Base-by-base conservation (phyloP, 805 yeast species). In the Yamadazyma kitorensis region DNA sequence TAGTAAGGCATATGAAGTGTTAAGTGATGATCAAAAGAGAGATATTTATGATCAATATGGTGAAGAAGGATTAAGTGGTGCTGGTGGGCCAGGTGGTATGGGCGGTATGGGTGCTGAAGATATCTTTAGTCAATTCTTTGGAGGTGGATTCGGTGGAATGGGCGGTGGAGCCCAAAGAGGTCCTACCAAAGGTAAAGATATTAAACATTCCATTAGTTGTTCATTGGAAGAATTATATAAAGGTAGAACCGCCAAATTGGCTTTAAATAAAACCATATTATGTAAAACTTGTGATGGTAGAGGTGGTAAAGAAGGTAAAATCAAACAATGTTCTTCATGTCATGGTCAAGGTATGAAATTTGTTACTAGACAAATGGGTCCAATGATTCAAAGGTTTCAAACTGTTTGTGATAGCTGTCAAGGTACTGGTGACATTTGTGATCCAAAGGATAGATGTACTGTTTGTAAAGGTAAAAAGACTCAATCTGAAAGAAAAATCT, bases 331-430 rank as follows among this genome's bases (percentile, higher is more conserved):
- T 80, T 47, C 79, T 33, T 60, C 78, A 24, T 93, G 99, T 80
- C 76, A 78, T 56, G 99, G 99, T 64, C 74, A 76, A 52, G 99
- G 99, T 76, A 67, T 82, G 62, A 86, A 78, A 64, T 82, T 91
- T 47, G 83, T 88, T 48, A 86, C 96, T 34, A 85, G 95, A 72
- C 98, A 93, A 68, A 89, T 93, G 96, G 99, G 99, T 51, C 96
- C 96, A 48, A 87, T 93, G 89, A 85, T 93, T 55, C 99, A 93
- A 72, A 85, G 96, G 74, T 86, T 86, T 79, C 98, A 93, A 71
- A 80, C 94, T 29, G 80, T 79, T 35, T 93, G 99, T 83, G 91
- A 85, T 49, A 81, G 66, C 40, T 93, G 99, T 80, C 68, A 78
- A 47, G 98, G 98, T 58, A 73, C 82, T 40, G 99, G 99, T 60